These are phyloP conservation scores for Penstemon barbatus DNA, from an alignment of 257 asterid genomes.

Conservation along the genomic window DNA sequence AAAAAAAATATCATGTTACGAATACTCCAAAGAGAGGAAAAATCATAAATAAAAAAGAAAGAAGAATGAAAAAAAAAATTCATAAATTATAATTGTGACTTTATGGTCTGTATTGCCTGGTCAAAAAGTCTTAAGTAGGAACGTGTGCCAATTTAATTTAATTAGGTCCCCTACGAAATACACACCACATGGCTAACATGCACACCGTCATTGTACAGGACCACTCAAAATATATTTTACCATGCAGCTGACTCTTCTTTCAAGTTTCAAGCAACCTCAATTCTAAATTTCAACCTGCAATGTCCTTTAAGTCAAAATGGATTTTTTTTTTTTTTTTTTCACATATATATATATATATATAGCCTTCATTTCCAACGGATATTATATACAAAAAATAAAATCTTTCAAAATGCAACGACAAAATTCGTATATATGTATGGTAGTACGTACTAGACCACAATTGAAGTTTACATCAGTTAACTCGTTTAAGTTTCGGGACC, in stretches of 20 bases:
- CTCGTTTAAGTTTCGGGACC: no score
- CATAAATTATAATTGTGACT: background rate
- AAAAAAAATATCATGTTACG: no score
- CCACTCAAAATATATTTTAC: slow-evolving; percentile 28
- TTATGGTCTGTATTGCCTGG: slow-evolving; percentile 10
- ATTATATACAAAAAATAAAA: no score
- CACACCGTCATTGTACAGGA: slow-evolving; percentile 22
- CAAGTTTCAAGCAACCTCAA: background rate
- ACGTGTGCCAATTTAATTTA: slow-evolving; percentile 23
- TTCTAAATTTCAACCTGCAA: background rate
- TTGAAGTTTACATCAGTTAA: background rate
- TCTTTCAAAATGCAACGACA: no score
- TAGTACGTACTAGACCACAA: background rate
- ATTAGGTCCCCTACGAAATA: slow-evolving; percentile 42
- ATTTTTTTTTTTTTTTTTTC: no score
- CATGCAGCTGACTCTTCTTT: slow-evolving; percentile 14
- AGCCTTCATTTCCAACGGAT: no score
- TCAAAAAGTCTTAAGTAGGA: slow-evolving; percentile 36
- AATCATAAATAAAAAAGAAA: no score
- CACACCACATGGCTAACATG: slow-evolving; percentile 34
- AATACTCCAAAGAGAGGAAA: no score
- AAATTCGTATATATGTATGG: no score
- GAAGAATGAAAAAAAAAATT: no score
- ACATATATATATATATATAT: no score
- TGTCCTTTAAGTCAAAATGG: no score